phyloP scores from a whole-genome alignment of 768 basidiomycete species.

The Clitopilus hobsonii region DNA sequence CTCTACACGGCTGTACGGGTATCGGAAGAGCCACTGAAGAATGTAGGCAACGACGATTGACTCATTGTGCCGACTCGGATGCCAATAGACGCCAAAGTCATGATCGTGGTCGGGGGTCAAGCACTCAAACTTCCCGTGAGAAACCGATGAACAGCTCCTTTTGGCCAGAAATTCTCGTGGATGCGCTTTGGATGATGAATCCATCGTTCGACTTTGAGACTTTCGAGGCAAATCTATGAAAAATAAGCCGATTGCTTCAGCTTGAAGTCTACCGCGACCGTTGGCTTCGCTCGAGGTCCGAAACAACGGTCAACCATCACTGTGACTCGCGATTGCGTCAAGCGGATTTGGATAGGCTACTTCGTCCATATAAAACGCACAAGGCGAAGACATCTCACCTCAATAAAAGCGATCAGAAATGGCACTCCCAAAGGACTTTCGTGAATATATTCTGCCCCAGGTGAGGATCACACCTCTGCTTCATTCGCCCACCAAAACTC shows the following conservation, averaged over 20 bases:
- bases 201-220: neutral
- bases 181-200: neutral
- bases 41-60: neutral
- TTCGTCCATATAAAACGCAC: no score
- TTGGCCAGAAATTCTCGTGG: neutral
- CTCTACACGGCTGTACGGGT: neutral
- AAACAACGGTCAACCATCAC: no score
- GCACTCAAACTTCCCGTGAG: neutral
- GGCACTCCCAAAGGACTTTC: conserved; percentile 7
- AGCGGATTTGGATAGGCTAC: no score
- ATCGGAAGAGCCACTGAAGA: neutral
- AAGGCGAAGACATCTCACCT: no score
- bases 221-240: neutral
- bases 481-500: neutral
- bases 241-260: no score
- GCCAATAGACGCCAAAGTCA: no score
- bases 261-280: no score
- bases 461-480: neutral
- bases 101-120: neutral
- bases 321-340: no score
- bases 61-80: neutral
- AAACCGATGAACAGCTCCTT: neutral
- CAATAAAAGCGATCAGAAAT: no score
- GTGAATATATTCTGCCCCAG: conserved; percentile 13
- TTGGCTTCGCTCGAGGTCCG: no score